phyloP scores from a whole-genome alignment of 1,139 yeast species.

The Taphrina flavorubra region DNA sequence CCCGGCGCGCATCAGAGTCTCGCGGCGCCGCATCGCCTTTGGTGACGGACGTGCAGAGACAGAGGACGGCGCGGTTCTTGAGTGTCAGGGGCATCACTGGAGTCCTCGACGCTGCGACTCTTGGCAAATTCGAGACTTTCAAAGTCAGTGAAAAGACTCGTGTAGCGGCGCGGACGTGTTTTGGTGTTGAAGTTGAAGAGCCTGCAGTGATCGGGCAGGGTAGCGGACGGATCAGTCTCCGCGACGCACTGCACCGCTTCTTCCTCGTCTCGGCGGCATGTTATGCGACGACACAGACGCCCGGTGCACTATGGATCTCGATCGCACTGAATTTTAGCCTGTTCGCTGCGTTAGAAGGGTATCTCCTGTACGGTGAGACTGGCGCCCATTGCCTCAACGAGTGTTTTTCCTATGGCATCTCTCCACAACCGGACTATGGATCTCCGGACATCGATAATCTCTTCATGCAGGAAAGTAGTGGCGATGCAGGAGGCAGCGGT shows the following conservation, averaged over 20 bases:
- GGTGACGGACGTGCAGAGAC: background rate
- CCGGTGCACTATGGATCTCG: constrained; percentile 21
- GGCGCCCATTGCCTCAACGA: constrained; percentile 17
- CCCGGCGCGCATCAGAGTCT: constrained; percentile 21
- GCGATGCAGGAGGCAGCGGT: too few species aligned
- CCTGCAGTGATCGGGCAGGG: background rate
- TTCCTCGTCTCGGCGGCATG: constrained; percentile 21
- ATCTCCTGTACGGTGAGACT: constrained; percentile 9
- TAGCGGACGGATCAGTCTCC: constrained; percentile 1
- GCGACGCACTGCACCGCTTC: constrained; percentile 33
- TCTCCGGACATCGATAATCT: background rate
- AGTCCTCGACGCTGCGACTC: background rate
- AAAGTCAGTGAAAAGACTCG: background rate
- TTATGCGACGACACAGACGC: background rate
- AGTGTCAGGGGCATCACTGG: background rate
- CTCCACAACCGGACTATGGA: constrained; percentile 3
- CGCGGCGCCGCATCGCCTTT: background rate
- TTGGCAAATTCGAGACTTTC: background rate
- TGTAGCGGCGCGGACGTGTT: background rate
- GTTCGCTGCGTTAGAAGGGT: constrained; percentile 28
- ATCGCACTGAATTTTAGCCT: constrained; percentile 27
- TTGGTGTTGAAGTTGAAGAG: background rate
- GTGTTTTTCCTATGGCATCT: constrained; percentile 26
- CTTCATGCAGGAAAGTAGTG: background rate
- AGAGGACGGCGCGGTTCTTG: constrained; percentile 6